Conservation (phyloP, 371 early-diverging fungal genomes). For the Mortierella sp. region DNA sequence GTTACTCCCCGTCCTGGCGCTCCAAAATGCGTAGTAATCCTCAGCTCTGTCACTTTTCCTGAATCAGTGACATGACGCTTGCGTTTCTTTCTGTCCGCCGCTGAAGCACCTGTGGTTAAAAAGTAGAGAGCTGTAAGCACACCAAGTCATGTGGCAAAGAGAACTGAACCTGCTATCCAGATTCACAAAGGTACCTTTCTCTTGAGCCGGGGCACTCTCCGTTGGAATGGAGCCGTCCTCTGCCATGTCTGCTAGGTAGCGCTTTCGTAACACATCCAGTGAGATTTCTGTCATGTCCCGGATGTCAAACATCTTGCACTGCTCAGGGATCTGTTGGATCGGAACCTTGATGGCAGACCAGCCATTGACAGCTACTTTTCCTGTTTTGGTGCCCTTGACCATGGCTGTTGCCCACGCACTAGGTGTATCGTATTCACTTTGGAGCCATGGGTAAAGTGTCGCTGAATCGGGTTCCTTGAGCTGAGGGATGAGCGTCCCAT, state of each 20-base stretch:
- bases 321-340: conserved; percentile 36
- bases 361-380: conserved; percentile 63
- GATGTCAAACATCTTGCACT: conserved; percentile 30
- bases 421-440: conserved; percentile 62
- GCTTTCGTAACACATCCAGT: conserved; percentile 58
- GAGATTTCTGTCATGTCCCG: conserved; percentile 49
- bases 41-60: conserved; percentile 14
- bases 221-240: conserved; percentile 12
- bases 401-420: conserved; percentile 68
- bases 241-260: conserved; percentile 37
- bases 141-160: not conserved
- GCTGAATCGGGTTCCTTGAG: conserved; percentile 25
- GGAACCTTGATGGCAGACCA: conserved; percentile 65
- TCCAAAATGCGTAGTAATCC: conserved; percentile 16
- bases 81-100: conserved; percentile 37
- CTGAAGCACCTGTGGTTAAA: not conserved
- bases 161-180: not conserved
- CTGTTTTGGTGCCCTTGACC: conserved; percentile 55
- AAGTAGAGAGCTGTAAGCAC: not conserved
- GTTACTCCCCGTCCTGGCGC: conserved; percentile 9
- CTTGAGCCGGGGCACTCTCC: not conserved
- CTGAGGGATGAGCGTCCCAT: conserved; percentile 56
- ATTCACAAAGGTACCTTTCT: conserved; percentile 12
- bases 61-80: conserved; percentile 29
- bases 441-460: conserved; percentile 49